Base-by-base conservation (phyloP, 2,329 filamentous ascomycete species). In the Stemphylium lycopersici region DNA sequence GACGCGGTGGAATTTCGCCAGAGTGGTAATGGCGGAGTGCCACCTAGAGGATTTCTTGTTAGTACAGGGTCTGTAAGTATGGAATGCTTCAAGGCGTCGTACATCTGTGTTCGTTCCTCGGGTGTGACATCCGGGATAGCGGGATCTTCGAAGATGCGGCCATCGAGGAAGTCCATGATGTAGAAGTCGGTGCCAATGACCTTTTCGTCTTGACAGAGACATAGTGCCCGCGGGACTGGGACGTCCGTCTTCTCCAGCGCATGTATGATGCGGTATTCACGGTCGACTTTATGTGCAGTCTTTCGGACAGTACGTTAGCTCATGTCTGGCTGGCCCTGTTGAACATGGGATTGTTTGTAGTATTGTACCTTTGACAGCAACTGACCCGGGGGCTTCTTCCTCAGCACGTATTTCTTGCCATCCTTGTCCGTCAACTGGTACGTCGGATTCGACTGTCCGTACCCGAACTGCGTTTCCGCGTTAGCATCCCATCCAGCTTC, bases 381-480 rank as follows among this genome's bases (percentile, higher is more conserved):
- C 78, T 89, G 87, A 61, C 95, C 95, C n/a, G 95, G 93, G 0
- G 95, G 95, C 79, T 98, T 98, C 84, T 99, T 98, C 74, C 95
- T 91, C 80, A 98, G 84, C 31, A 99, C 95, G 78, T 88, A 96
- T 71, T 87, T 87, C 64, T 80, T 76, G 46, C 87, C 86, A 71
- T 87, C 82, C 62, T 86, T 81, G 47, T 87, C 87, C 13, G 87
- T 96, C 70, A 98, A 83, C 70, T 93, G 91, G 79, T 98, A 99
- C 2, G 95, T 99, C 39, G 95, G 95, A 74, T 98, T 99, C 54
- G 91, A 96, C 79, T 98, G 95, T 56, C 95, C 95, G 75, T 96
- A 98, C 68, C 93, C 91, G 74, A 98, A 99, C 90, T 98, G 69
- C 31, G 16, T 22, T 37, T 37, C 50, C 39, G 51, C 15, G 13